Evolutionary conservation across 768 basidiomycete genomes (phyloP).

Genomic region (Leccinum barrowsii): DNA sequence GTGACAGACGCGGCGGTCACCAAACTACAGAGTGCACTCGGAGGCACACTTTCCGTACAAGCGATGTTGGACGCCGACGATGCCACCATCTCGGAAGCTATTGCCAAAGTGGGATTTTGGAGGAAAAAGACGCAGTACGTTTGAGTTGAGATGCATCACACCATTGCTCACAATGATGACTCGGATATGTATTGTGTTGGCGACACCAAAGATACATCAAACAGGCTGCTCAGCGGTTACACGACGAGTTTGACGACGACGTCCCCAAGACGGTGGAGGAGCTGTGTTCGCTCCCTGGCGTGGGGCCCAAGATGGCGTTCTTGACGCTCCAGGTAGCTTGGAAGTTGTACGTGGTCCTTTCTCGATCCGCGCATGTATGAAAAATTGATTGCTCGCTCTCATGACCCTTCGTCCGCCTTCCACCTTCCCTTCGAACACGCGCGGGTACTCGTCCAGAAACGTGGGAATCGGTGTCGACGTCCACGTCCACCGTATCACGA

Average conservation of each 20-base stretch:
- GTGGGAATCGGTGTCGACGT: conserved; percentile 94
- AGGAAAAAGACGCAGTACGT: conserved; percentile 75
- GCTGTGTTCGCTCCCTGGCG: conserved; percentile 82
- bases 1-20: conserved; percentile 77
- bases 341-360: conserved; percentile 54
- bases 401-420: neutral
- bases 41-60: conserved; percentile 77
- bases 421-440: neutral
- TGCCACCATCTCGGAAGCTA: conserved; percentile 63
- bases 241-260: conserved; percentile 74
- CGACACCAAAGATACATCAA: conserved; percentile 60
- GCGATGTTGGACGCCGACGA: conserved; percentile 63
- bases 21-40: conserved; percentile 68
- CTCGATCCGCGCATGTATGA: neutral
- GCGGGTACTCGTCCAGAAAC: conserved; percentile 45
- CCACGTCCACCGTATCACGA: conserved; percentile 94
- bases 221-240: conserved; percentile 63
- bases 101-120: conserved; percentile 93
- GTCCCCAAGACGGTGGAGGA: conserved; percentile 88
- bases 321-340: conserved; percentile 80
- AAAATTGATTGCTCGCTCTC: neutral
- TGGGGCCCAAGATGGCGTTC: conserved; percentile 97
- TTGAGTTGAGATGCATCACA: neutral
- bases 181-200: neutral
- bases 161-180: neutral